Base-by-base conservation (phyloP, 2,329 filamentous ascomycete genomes). In the Diaporthe longicolla region DNA sequence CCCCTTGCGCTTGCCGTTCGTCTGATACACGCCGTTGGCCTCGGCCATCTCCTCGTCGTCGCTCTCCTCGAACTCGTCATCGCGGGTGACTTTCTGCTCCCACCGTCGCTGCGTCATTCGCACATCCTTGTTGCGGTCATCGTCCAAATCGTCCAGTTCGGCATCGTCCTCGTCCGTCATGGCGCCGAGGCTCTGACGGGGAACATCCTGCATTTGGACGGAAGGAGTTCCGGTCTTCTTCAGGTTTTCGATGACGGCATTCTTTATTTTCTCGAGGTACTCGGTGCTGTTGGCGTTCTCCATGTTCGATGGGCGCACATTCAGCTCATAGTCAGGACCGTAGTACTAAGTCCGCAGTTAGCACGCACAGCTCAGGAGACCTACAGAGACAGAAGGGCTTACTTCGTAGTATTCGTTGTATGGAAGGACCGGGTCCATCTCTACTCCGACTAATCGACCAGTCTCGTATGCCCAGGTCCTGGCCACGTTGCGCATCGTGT, bases 391-490 rank as follows among this genome's bases (percentile, higher is more conserved):
- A 2, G 40, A n/a, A 4, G 9, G 32, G 79, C 84, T 80, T 82
- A 92, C 91, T 81, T 92, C 90, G 81, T 98, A 98, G 83, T 98
- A 98, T 85, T 98, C 96, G 77, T 98, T 98, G 83, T 95, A 98
- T 0, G 96, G 96, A 54, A 98, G 88, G n/a, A 94, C 92, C 7
- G 93, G 89, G 15, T 91, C 89, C 89, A 98, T 94, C 40, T 94
- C 89, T 75, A 95, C 91, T 37, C 94, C 94, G 26, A 98, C 94
- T 11, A 98, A 89, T 74, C 95, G 89, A 77, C 96, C 96, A 1
- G 97, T 99, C 84, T 99, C 97, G 82, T 96, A 97, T 9, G 95
- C 95, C 97, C 97, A 99, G 7, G 96, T 97, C 66, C 97, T 93
- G 24, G 97, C 96, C 15, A 99, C 97, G 78, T 99, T 99, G 76